Percentiles rank a stretch among this genome's conserved stretches.
Conservation (phyloP, 345 rosid species). For the Brassica nigra region DNA sequence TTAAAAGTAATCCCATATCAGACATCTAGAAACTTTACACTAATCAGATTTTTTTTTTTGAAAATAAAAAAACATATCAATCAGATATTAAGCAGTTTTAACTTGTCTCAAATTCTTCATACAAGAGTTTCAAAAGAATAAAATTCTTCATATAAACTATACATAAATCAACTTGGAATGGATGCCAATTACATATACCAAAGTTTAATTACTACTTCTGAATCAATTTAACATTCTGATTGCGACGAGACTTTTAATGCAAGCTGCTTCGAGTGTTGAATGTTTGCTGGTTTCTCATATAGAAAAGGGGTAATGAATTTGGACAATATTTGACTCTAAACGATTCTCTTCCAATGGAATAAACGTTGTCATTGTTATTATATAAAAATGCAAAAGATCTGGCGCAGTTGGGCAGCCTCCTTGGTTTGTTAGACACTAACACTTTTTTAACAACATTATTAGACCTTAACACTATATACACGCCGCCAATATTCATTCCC, state of each 20-base stretch:
- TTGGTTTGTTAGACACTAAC: background rate
- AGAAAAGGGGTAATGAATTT: background rate
- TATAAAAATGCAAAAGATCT: background rate
- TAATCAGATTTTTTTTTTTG: too few relatives aligned
- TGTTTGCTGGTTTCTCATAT: constrained; percentile 3
- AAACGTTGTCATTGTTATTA: background rate
- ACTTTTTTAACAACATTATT: background rate
- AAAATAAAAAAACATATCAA: background rate
- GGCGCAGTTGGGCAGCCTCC: constrained; percentile 20
- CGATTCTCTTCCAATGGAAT: constrained; percentile 2
- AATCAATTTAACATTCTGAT: background rate
- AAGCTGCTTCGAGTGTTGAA: constrained; percentile 10
- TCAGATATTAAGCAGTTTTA: background rate
- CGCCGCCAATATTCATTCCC: constrained; percentile 8
- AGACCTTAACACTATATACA: background rate
- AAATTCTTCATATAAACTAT: background rate
- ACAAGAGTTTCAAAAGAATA: background rate
- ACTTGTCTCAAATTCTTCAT: background rate
- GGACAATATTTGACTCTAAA: background rate
- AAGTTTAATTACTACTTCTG: background rate
- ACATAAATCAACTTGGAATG: background rate
- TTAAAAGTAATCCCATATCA: constrained; percentile 1
- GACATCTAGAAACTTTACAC: background rate
- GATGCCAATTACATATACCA: background rate
- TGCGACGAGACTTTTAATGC: background rate